phyloP scores from a whole-genome alignment of 2,329 filamentous ascomycete species.

The Alternaria triticimaculans region DNA sequence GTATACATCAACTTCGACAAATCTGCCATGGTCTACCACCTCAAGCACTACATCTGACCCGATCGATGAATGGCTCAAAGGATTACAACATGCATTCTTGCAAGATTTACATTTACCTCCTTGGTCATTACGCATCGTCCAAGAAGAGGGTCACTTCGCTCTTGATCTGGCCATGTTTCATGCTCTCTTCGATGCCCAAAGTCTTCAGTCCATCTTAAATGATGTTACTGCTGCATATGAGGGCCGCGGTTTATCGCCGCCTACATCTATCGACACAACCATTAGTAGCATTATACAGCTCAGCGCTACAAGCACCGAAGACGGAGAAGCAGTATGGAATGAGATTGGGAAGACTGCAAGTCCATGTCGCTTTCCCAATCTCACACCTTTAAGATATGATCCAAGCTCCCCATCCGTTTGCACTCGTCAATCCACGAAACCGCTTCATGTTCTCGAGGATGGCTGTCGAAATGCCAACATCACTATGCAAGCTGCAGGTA shows the following conservation, averaged over 20 bases:
- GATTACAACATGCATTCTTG: constrained; percentile 44
- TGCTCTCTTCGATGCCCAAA: constrained; percentile 83
- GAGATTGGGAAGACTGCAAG: constrained; percentile 59
- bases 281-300: constrained; percentile 55
- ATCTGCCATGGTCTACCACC: constrained; percentile 45
- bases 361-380: constrained; percentile 75
- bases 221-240: constrained; percentile 60
- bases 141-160: constrained; percentile 21
- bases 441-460: constrained; percentile 59
- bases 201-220: constrained; percentile 69
- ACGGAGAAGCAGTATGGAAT: constrained; percentile 67
- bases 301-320: constrained; percentile 37
- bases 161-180: constrained; percentile 72
- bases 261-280: constrained; percentile 51
- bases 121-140: constrained; percentile 67
- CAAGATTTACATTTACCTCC: constrained; percentile 61
- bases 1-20: constrained; percentile 50
- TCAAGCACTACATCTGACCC: neutral
- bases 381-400: constrained; percentile 66
- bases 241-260: constrained; percentile 25
- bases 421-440: constrained; percentile 48
- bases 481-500: constrained; percentile 77
- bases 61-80: constrained; percentile 32
- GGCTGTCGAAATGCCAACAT: constrained; percentile 65
- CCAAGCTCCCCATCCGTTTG: constrained; percentile 45